These are phyloP conservation scores for Colletotrichum australisinense DNA, from an alignment of 2,329 filamentous ascomycete genomes.

Conservation along the genomic window DNA sequence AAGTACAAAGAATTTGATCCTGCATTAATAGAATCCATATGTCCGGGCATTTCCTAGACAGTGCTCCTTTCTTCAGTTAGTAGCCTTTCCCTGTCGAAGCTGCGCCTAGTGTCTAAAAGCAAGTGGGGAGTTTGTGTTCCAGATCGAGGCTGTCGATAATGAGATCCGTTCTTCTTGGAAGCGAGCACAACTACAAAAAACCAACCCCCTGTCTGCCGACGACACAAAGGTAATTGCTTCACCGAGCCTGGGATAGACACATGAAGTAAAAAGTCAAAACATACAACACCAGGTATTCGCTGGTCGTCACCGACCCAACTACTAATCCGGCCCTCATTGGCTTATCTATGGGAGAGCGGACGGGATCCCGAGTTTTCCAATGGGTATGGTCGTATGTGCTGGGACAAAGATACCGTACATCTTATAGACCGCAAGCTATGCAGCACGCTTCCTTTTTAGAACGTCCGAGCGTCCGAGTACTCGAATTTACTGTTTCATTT, in stretches of 20 bases:
- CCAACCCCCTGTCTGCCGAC: not conserved
- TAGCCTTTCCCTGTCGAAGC: not conserved
- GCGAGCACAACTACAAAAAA: no score
- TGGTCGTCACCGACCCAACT: constrained; percentile 5
- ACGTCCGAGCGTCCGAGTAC: no score
- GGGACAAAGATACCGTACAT: fast-evolving
- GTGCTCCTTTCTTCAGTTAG: not conserved
- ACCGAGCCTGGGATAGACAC: no score
- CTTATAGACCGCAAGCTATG: not conserved
- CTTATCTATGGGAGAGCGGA: constrained; percentile 16
- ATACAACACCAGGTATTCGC: constrained; percentile 3
- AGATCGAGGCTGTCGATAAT: not conserved
- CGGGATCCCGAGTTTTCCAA: constrained; percentile 16
- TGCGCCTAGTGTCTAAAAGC: not conserved
- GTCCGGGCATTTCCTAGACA: not conserved
- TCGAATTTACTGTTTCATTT: no score
- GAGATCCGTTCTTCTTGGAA: not conserved
- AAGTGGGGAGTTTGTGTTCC: no score
- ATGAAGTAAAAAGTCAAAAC: not conserved
- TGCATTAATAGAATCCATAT: not conserved
- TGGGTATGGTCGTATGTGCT: constrained; percentile 3
- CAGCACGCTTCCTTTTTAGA: not conserved
- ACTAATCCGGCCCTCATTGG: constrained; percentile 4
- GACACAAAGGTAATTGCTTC: no score
- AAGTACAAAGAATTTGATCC: not conserved